phyloP scores from a whole-genome alignment of 2,329 filamentous ascomycete genomes.

The Trematosphaeria pertusa region DNA sequence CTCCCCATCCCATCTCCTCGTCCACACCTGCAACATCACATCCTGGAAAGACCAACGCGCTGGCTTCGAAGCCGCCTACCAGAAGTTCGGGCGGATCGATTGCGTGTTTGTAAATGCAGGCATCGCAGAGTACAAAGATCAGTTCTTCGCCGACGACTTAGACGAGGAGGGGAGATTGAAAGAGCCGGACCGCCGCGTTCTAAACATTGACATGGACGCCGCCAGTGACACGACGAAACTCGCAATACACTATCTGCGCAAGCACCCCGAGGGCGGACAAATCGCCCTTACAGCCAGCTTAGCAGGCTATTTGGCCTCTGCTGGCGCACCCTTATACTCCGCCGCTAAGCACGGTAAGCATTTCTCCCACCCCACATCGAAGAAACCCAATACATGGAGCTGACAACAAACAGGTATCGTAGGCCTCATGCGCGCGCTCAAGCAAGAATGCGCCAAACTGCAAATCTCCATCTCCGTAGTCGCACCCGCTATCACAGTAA shows the following conservation, averaged over 20 bases:
- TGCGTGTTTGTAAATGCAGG: conserved; percentile 59
- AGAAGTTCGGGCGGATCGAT: conserved; percentile 54
- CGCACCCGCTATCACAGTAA: conserved; percentile 58
- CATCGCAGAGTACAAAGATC: conserved; percentile 56
- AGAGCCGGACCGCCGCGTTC: conserved; percentile 54
- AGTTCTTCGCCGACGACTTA: conserved; percentile 57
- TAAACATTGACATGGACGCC: conserved; percentile 57
- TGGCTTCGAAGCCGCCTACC: conserved; percentile 51
- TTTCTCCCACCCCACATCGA: too few species aligned
- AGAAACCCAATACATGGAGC: too few species aligned
- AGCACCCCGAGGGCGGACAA: conserved; percentile 50
- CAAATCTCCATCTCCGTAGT: conserved; percentile 56
- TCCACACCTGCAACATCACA: conserved; percentile 54
- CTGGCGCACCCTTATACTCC: conserved; percentile 56
- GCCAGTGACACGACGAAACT: conserved; percentile 56
- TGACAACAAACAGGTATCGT: conserved; percentile 56
- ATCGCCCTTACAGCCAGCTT: conserved; percentile 58
- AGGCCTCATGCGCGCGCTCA: conserved; percentile 58
- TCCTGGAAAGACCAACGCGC: conserved; percentile 54
- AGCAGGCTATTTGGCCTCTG: conserved; percentile 57
- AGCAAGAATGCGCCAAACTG: conserved; percentile 56
- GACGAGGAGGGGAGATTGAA: conserved; percentile 51
- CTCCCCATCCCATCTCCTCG: conserved; percentile 33
- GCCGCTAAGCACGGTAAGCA: conserved; percentile 59
- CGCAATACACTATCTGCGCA: conserved; percentile 56